Conservation (phyloP, 352 stramenopile species). For the Globisporangium nagaii region DNA sequence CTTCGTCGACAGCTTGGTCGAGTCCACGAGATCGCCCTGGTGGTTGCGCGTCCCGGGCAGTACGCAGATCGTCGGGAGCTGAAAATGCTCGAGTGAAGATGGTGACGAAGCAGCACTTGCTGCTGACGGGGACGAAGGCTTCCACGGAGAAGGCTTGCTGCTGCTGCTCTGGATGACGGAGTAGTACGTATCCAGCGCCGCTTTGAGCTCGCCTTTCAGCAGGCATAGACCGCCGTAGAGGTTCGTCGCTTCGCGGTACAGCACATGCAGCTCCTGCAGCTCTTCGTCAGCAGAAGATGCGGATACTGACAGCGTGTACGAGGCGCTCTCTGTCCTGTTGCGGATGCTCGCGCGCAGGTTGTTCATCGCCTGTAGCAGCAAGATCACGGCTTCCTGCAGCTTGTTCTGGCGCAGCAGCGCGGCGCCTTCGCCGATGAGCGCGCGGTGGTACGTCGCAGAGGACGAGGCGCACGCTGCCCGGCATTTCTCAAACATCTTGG, state of each 20-base stretch:
- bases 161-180: conserved; percentile 16
- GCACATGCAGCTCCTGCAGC: conserved; percentile 14
- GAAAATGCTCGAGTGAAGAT: conserved; percentile 16
- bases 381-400: conserved; percentile 28
- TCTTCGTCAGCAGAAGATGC: not conserved
- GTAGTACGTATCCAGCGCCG: conserved; percentile 42
- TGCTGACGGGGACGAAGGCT: not conserved
- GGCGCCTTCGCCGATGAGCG: conserved; percentile 37
- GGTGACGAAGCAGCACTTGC: not conserved
- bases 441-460: conserved; percentile 30
- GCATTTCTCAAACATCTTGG: conserved; percentile 37
- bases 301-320: not conserved
- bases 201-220: conserved; percentile 42
- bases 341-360: conserved; percentile 23
- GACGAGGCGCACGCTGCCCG: conserved; percentile 14
- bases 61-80: conserved; percentile 39
- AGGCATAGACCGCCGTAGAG: conserved; percentile 43
- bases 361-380: conserved; percentile 37
- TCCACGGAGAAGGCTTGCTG: not conserved
- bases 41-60: conserved; percentile 32
- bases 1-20: conserved; percentile 35
- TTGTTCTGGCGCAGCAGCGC: conserved; percentile 36
- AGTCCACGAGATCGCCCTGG: conserved; percentile 36
- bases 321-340: not conserved
- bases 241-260: conserved; percentile 39